Percentiles rank a stretch among this genome's conserved stretches.
These are phyloP conservation scores for Tagetes erecta DNA, from an alignment of 129 eudicot species.

Conservation along the genomic window DNA sequence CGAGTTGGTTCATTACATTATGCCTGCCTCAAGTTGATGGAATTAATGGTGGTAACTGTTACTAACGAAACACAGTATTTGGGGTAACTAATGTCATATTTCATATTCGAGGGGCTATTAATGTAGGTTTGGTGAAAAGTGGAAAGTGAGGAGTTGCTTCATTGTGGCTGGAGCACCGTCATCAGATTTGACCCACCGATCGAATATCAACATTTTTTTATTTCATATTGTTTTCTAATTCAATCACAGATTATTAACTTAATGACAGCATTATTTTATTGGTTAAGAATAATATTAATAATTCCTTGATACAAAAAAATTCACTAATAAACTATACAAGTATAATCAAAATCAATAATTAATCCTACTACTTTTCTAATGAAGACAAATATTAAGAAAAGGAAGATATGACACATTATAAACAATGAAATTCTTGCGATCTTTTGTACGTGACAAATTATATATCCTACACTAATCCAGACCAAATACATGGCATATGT, in stretches of 20 bases:
- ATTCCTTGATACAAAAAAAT: not conserved
- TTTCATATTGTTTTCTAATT: not conserved
- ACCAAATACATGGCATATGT: not conserved
- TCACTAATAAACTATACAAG: not conserved
- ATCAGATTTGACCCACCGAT: constrained; percentile 21
- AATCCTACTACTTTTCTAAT: not conserved
- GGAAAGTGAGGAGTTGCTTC: not conserved
- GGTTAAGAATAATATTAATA: not conserved
- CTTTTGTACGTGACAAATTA: not conserved
- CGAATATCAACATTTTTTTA: constrained; percentile 14
- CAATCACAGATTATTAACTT: not conserved
- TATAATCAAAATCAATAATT: not conserved
- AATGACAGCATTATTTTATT: not conserved
- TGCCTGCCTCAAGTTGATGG: not conserved
- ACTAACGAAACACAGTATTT: not conserved
- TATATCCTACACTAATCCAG: no score
- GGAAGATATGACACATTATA: not conserved
- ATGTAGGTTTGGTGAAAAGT: not conserved
- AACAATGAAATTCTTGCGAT: not conserved
- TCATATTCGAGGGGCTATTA: not conserved
- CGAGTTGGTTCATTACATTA: not conserved
- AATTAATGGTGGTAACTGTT: not conserved
- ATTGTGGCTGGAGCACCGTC: constrained; percentile 27
- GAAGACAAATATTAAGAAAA: not conserved
- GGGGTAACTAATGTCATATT: constrained; percentile 13